These are phyloP conservation scores for Xerocomellus chrysenteron DNA, from an alignment of 768 basidiomycete genomes.

Conservation along the genomic window DNA sequence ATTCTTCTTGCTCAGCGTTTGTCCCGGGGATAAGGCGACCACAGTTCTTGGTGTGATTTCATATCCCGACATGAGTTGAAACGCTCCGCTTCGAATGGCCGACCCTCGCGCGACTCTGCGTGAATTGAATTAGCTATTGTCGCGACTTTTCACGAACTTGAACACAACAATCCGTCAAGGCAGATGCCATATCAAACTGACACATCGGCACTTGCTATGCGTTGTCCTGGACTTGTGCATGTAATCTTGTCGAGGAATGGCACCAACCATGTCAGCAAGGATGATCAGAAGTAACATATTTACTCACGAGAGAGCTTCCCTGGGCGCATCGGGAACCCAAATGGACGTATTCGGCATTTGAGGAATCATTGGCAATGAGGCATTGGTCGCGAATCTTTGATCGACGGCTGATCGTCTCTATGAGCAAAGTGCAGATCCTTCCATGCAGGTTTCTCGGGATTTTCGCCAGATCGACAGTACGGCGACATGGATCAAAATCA, in stretches of 20 bases:
- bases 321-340: not conserved
- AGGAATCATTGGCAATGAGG: not conserved
- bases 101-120: not conserved
- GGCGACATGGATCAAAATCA: not conserved
- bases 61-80: conserved; percentile 11
- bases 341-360: not conserved
- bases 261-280: not conserved
- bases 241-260: not conserved
- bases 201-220: not conserved
- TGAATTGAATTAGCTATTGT: not conserved
- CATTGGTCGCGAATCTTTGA: conserved; percentile 8
- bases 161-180: not conserved
- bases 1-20: not conserved
- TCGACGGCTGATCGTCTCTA: conserved; percentile 10
- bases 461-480: not conserved
- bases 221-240: not conserved
- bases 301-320: not conserved
- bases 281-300: not conserved
- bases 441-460: not conserved
- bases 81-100: conserved; percentile 11
- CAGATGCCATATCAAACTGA: not conserved
- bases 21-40: not conserved
- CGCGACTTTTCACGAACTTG: not conserved
- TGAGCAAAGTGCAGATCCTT: conserved; percentile 1
- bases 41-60: conserved; percentile 5